A percentile compares a stretch with the other conserved stretches of the same genome.
These are phyloP conservation scores for Cladorrhinum sp. DNA, from an alignment of 2,329 filamentous ascomycete genomes.

Conservation along the genomic window DNA sequence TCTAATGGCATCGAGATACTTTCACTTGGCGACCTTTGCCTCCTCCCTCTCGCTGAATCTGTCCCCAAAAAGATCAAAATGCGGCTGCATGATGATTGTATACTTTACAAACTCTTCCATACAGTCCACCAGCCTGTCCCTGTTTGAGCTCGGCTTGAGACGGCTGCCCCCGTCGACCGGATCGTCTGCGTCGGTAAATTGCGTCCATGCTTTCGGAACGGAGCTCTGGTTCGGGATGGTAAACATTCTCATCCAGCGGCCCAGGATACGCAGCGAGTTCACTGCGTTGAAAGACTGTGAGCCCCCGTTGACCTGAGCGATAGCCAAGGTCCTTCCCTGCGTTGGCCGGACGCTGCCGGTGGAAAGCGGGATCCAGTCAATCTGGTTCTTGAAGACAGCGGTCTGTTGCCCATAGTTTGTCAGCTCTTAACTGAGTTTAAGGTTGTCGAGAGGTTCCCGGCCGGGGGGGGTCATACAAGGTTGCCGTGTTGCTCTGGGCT, in stretches of 20 bases:
- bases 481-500: slow-evolving; percentile 67
- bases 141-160: slow-evolving; percentile 53
- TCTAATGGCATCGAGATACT: too few relatives aligned
- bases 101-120: slow-evolving; percentile 72
- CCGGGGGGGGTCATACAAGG: slow-evolving; percentile 38
- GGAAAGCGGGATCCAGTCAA: slow-evolving; percentile 66
- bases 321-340: slow-evolving; percentile 60
- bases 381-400: slow-evolving; percentile 66
- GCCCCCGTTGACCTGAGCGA: slow-evolving; percentile 62
- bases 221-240: slow-evolving; percentile 64
- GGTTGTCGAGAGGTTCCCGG: not conserved
- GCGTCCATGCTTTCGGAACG: slow-evolving; percentile 61
- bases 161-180: slow-evolving; percentile 38
- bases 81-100: slow-evolving; percentile 61
- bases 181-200: slow-evolving; percentile 23
- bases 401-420: slow-evolving; percentile 42
- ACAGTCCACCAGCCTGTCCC: slow-evolving; percentile 61
- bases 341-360: slow-evolving; percentile 62
- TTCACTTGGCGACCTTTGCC: slow-evolving; percentile 20
- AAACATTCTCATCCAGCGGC: slow-evolving; percentile 70
- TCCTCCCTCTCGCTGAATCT: slow-evolving; percentile 59
- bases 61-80: slow-evolving; percentile 60
- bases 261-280: slow-evolving; percentile 62
- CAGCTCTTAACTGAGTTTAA: not conserved
- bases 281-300: slow-evolving; percentile 67